These are phyloP conservation scores for Cryptococcus hybrid DNA, from an alignment of 1,284 basidiomycete species.

Conservation along the genomic window DNA sequence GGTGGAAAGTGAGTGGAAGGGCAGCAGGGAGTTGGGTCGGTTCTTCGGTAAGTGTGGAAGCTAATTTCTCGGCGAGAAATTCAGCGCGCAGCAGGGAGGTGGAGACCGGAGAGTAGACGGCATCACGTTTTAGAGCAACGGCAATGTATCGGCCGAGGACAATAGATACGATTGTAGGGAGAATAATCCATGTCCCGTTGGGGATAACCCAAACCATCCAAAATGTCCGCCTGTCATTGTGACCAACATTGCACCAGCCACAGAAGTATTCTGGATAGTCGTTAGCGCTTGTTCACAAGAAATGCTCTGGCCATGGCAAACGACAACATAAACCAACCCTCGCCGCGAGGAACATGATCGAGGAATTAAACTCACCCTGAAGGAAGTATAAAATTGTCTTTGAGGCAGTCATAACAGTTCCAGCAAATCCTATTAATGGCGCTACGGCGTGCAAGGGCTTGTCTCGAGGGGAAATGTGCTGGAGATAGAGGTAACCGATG, in stretches of 20 bases:
- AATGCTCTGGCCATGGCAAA: too few species aligned
- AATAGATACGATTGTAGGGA: slow-evolving; percentile 33
- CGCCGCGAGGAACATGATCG: background rate
- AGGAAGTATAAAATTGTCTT: slow-evolving; percentile 82
- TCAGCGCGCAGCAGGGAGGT: background rate
- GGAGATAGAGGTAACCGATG: slow-evolving; percentile 69
- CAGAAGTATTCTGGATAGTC: slow-evolving; percentile 44
- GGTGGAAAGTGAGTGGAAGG: slow-evolving; percentile 72
- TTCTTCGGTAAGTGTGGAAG: background rate
- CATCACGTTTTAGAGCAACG: slow-evolving; percentile 25
- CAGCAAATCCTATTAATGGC: slow-evolving; percentile 70
- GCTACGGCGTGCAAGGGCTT: slow-evolving; percentile 48
- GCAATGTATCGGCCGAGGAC: slow-evolving; percentile 33
- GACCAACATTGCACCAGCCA: slow-evolving; percentile 65
- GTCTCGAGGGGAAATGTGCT: slow-evolving; percentile 55
- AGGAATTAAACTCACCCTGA: slow-evolving; percentile 57
- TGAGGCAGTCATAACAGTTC: slow-evolving; percentile 70
- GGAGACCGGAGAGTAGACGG: slow-evolving; percentile 22
- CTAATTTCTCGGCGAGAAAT: background rate
- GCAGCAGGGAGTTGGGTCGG: slow-evolving; percentile 48
- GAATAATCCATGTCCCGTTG: slow-evolving; percentile 58
- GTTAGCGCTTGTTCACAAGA: too few species aligned
- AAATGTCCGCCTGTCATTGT: slow-evolving; percentile 62
- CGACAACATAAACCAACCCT: background rate
- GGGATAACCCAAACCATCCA: slow-evolving; percentile 68